Base-by-base conservation (phyloP, 23 red algal genomes). In the Gracilariopsis chorda region DNA sequence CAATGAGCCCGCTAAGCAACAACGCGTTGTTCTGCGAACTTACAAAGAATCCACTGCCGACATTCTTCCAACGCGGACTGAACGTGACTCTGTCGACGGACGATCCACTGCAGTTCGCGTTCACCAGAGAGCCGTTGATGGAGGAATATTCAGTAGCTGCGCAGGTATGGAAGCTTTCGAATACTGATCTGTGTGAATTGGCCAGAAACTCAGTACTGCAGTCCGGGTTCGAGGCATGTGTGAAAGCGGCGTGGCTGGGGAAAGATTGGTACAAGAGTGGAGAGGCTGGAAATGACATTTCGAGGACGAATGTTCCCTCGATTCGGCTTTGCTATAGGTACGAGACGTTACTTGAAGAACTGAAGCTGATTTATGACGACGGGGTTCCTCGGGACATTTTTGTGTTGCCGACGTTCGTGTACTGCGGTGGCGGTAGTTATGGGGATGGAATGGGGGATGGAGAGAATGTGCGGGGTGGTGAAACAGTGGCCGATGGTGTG, bases 131-230 rank as follows among this genome's bases (percentile, higher is more conserved):
- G 85, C 96, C 96, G 32, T 86, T 98, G 23, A 95, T 98, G 92
- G 96, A 98, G 74, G 96, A 98, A 78, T 98, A 95, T 48, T 89
- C 92, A 34, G 96, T 98, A 21, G 92, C 92, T 14, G 93, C 96
- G 2, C 92, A 95, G 45, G 92, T 98, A 42, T 95, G 88, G 87
- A 95, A 95, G 86, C 84, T 95, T 17, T 91, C 77, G 39, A 88
- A 45, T 32, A 90, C 88, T 23, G 96, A 98, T 71, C 58, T 98
- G 61, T 95, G 92, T 72, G 96, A 98, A 59, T 64, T 98, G 27
- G 96, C 96, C 55, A 60, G 96, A 41, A 98, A 98, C 74, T 95
- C 93, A 21, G 96, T 95, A 23, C 47, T 98, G 82, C 96, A 98
- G 86, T 95, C 92, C 46, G 96, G 96, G 47, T 98, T 95, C 48